Evolutionary conservation across 805 yeast species (phyloP).

Genomic region (Candida boidinii): DNA sequence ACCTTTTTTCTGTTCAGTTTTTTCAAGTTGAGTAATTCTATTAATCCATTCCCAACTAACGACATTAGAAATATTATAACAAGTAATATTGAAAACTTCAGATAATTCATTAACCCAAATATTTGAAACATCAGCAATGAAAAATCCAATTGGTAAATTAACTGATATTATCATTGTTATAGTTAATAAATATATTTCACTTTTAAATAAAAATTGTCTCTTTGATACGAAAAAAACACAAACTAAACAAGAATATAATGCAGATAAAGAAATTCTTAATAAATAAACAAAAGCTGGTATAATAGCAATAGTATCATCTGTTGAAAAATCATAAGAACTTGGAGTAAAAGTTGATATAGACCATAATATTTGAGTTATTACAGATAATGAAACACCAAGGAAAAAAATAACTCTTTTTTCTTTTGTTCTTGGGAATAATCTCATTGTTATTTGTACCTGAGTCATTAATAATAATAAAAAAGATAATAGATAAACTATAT

Average conservation of each 20-base stretch:
- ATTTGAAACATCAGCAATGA: conserved; percentile 68
- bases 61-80: conserved; percentile 64
- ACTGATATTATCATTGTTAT: conserved; percentile 45
- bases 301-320: conserved; percentile 36
- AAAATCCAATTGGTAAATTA: conserved; percentile 57
- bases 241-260: conserved; percentile 59
- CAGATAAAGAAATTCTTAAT: conserved; percentile 61
- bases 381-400: conserved; percentile 45
- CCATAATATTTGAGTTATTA: conserved; percentile 60
- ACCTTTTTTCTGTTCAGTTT: conserved; percentile 57
- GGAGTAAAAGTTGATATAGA: conserved; percentile 47
- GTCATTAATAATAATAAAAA: conserved; percentile 52
- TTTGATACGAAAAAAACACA: conserved; percentile 47
- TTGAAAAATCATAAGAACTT: conserved; percentile 16
- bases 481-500: conserved; percentile 48
- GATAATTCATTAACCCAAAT: conserved; percentile 69
- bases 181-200: conserved; percentile 45
- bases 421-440: conserved; percentile 55
- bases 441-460: conserved; percentile 64
- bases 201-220: conserved; percentile 40
- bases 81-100: conserved; percentile 63
- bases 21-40: conserved; percentile 48
- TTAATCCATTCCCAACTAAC: conserved; percentile 86
- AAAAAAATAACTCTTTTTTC: conserved; percentile 59
- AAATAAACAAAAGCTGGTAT: conserved; percentile 69